Base-by-base conservation (phyloP, 495 filamentous ascomycete species). In the Aspergillus avenaceus region DNA sequence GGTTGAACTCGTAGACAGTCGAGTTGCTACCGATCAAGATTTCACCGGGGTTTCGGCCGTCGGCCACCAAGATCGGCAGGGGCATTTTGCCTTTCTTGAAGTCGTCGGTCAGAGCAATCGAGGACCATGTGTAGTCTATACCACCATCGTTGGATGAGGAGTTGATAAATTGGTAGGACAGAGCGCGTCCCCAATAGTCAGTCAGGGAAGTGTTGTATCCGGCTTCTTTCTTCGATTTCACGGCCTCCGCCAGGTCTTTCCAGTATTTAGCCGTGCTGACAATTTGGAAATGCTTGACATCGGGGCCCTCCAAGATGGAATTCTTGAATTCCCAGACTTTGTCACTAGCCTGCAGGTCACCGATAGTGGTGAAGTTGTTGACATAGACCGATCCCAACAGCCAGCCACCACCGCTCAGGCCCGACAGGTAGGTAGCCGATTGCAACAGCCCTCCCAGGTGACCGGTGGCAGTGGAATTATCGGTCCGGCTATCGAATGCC, bases 401-500 rank as follows among this genome's bases (percentile, higher is more conserved):
- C 91, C 91, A 96, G 9, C 83, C 80, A 36, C 91, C 91, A 19
- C 91, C 91, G 5, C 86, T 91, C n/a, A 96, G 72, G 11, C 88
- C 91, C 12, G 88, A 72, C 13, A 96, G 55, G 60, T 96, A 96
- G 0, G 88, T 95, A 5, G 85, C 67, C 2, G 84, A 73, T 73
- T 96, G 91, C 47, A 96, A 72, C 46, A 96, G 68, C 9, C 90
- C 90, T 28, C 91, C 90, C 14, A 96, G 76, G 31, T 87, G 84
- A 0, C 90, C 90, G 2, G 67, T 41, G 6, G 57, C 64, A 0
- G 83, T 90, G 6, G 86, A 66, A 29, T 83, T 84, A 1, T 70
- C 62, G 0, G 87, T 90, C 11, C 91, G 79, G 57, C 69, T 80
- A 58, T 96, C 91, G 36, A 90, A 90, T 1, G 91, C 91, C 31